A percentile compares a stretch with the other conserved stretches of the same genome.
Evolutionary conservation across 805 yeast species (phyloP).

Genomic region (Zygosaccharomyces kombuchaensis): DNA sequence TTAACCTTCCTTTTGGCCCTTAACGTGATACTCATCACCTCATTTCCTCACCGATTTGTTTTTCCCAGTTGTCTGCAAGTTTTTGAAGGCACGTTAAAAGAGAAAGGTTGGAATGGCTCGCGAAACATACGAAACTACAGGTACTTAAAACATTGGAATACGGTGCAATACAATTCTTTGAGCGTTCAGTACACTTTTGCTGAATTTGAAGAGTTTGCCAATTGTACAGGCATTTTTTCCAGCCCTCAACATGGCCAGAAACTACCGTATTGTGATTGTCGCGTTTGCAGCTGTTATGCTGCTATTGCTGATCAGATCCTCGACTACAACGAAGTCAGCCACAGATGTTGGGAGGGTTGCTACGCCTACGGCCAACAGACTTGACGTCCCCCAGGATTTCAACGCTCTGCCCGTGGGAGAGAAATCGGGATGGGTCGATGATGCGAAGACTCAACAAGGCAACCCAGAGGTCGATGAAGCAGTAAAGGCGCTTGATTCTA

Average conservation of each 20-base stretch:
- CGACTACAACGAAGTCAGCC: constrained; percentile 29
- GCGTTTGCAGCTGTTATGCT: constrained; percentile 49
- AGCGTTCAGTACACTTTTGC: neutral
- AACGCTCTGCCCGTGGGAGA: constrained; percentile 20
- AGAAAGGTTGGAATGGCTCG: neutral
- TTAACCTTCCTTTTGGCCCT: neutral
- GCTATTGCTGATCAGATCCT: constrained; percentile 45
- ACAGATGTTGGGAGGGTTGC: constrained; percentile 19
- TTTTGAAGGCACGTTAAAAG: neutral
- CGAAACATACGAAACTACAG: neutral
- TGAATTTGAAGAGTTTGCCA: neutral
- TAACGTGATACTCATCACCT: constrained; percentile 1
- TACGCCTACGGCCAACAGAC: constrained; percentile 16
- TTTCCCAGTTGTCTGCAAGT: neutral
- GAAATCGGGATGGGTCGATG: constrained; percentile 27
- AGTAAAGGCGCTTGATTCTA: constrained; percentile 16
- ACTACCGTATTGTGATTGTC: constrained; percentile 49
- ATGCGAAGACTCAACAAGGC: constrained; percentile 17
- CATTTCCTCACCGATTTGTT: constrained; percentile 1
- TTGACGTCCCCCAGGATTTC: constrained; percentile 19
- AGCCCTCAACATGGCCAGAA: constrained; percentile 25
- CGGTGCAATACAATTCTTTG: neutral
- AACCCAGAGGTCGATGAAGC: constrained; percentile 28
- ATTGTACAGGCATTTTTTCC: neutral
- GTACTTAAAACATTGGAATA: neutral